Evolutionary conservation across 176 grass and related monocot species (phyloP).

Genomic region (Bothriochloa decipiens): DNA sequence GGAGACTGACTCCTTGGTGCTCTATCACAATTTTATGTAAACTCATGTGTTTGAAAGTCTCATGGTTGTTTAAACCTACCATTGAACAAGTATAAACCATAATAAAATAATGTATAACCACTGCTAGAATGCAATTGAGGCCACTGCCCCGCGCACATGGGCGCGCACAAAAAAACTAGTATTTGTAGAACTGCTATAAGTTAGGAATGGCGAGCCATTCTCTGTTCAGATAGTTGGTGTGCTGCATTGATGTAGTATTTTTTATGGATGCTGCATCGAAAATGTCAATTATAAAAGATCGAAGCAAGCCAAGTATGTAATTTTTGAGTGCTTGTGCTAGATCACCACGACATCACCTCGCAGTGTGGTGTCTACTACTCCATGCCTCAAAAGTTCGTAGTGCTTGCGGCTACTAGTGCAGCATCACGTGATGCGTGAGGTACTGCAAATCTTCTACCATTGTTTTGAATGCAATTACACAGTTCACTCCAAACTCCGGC

Average conservation of each 20-base stretch:
- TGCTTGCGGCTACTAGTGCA: neutral
- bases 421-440: neutral
- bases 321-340: neutral
- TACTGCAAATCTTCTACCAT: neutral
- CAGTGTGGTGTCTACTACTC: neutral
- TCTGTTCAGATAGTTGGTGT: slow-evolving; percentile 22
- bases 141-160: too few species aligned
- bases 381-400: neutral
- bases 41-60: too few species aligned
- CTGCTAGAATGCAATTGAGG: too few species aligned
- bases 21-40: too few species aligned
- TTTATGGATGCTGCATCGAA: neutral
- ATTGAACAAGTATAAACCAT: too few species aligned
- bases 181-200: neutral
- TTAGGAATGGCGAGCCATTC: neutral
- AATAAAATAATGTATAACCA: too few species aligned
- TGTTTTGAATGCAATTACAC: neutral
- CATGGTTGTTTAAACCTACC: too few species aligned
- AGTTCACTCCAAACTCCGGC: neutral
- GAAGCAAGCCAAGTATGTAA: neutral
- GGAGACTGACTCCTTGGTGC: too few species aligned
- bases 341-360: neutral
- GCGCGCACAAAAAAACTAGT: too few species aligned
- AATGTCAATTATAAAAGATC: neutral
- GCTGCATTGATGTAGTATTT: slow-evolving; percentile 35